These are phyloP conservation scores for Naegleria fowleri DNA, from an alignment of 208 protist species.

Conservation along the genomic window DNA sequence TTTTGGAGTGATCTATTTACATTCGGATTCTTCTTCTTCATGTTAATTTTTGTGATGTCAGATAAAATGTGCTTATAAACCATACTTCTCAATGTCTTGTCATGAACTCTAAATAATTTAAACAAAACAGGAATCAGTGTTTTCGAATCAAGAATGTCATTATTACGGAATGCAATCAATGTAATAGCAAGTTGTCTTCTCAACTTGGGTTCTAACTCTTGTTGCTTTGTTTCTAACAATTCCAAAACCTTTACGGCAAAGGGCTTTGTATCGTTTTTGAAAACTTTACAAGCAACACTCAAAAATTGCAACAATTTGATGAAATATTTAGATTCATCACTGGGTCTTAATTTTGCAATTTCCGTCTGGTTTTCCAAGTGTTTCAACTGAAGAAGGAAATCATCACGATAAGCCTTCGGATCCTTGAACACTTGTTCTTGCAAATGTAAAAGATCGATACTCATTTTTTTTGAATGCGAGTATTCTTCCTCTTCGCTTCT, in stretches of 20 bases:
- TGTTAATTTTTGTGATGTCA: not conserved
- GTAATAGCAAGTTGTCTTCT: not conserved
- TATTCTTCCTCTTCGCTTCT: too few relatives aligned
- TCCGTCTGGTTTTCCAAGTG: constrained; percentile 79
- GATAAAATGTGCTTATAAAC: not conserved
- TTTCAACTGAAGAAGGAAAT: constrained; percentile 84
- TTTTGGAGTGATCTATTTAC: constrained; percentile 21
- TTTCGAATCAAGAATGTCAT: constrained; percentile 1
- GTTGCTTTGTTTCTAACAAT: not conserved
- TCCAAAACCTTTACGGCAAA: not conserved
- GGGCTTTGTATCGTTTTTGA: not conserved
- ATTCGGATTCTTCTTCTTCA: not conserved
- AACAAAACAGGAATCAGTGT: constrained; percentile 10
- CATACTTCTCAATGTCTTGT: constrained; percentile 4
- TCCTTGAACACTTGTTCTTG: constrained; percentile 90
- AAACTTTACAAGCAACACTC: not conserved
- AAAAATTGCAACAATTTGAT: constrained; percentile 7
- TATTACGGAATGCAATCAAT: not conserved
- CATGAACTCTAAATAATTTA: constrained; percentile 23
- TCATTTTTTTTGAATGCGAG: not conserved
- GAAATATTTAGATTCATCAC: not conserved
- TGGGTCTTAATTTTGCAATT: not conserved
- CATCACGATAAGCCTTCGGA: constrained; percentile 85
- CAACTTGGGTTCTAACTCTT: not conserved
- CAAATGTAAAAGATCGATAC: constrained; percentile 42